Percentiles rank a stretch among this genome's conserved stretches.
Evolutionary conservation across 768 basidiomycete genomes (phyloP).

Genomic region (Suillus subaureus): DNA sequence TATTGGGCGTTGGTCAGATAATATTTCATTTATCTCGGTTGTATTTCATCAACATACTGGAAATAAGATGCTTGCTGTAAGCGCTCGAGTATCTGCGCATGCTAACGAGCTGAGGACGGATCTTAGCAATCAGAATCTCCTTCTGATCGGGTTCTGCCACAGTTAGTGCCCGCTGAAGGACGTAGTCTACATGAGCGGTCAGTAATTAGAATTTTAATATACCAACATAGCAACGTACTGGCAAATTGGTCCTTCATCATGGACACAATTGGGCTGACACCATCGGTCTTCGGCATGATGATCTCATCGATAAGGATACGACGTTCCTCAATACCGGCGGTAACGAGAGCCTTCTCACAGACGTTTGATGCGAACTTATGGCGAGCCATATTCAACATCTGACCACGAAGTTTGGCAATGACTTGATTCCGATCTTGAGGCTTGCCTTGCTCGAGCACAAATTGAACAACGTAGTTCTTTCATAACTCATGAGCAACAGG

Average conservation of each 20-base stretch:
- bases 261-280: slow-evolving; percentile 63
- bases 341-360: slow-evolving; percentile 84
- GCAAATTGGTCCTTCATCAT: slow-evolving; percentile 90
- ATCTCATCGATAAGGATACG: slow-evolving; percentile 80
- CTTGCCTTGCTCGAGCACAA: slow-evolving; percentile 81
- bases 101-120: slow-evolving; percentile 66
- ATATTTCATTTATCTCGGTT: slow-evolving; percentile 20
- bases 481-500: slow-evolving; percentile 13
- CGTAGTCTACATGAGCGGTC: slow-evolving; percentile 62
- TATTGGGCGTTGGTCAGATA: slow-evolving; percentile 25
- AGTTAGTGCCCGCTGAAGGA: slow-evolving; percentile 75
- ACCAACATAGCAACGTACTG: slow-evolving; percentile 54
- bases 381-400: slow-evolving; percentile 76
- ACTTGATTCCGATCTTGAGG: slow-evolving; percentile 68
- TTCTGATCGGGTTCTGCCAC: slow-evolving; percentile 75
- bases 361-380: slow-evolving; percentile 98
- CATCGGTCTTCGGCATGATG: slow-evolving; percentile 63
- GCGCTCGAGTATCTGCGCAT: slow-evolving; percentile 74
- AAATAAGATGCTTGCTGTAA: slow-evolving; percentile 79
- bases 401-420: slow-evolving; percentile 69
- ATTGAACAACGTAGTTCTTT: slow-evolving; percentile 95
- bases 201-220: slow-evolving; percentile 9
- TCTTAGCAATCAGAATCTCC: slow-evolving; percentile 59
- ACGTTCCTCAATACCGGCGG: slow-evolving; percentile 65
- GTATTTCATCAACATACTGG: slow-evolving; percentile 55